These are phyloP conservation scores for Termitomyces eurrhizus DNA, from an alignment of 768 basidiomycete species.

Conservation along the genomic window DNA sequence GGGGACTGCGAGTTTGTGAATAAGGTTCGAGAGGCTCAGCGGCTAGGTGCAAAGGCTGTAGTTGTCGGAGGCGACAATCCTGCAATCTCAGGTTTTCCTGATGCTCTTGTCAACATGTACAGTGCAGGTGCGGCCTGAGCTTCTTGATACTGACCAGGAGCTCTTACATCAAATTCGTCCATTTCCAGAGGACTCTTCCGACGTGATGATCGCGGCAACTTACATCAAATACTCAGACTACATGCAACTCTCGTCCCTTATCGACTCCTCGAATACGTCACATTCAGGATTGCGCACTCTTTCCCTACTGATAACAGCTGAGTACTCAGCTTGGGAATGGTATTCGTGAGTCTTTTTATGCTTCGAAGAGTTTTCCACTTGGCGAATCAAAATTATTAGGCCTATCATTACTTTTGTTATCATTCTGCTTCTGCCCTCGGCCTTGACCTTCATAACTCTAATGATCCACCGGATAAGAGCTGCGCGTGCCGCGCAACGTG, in stretches of 20 bases:
- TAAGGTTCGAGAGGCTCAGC: constrained; percentile 74
- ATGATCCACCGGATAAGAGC: constrained; percentile 86
- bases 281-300: constrained; percentile 75
- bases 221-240: constrained; percentile 89
- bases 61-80: constrained; percentile 88
- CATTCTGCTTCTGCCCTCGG: constrained; percentile 86
- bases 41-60: constrained; percentile 79
- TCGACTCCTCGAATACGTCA: constrained; percentile 71
- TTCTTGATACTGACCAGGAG: neutral
- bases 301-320: constrained; percentile 71
- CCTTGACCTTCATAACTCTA: constrained; percentile 85
- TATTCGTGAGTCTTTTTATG: constrained; percentile 61
- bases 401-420: constrained; percentile 85
- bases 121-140: constrained; percentile 63
- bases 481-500: constrained; percentile 75
- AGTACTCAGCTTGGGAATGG: constrained; percentile 89
- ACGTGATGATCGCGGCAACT: constrained; percentile 79
- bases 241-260: constrained; percentile 60
- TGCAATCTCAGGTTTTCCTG: constrained; percentile 59
- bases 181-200: constrained; percentile 71
- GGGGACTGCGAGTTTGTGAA: constrained; percentile 89
- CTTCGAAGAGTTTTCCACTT: neutral
- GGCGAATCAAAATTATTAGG: constrained; percentile 31
- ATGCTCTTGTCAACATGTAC: constrained; percentile 87
- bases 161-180: constrained; percentile 1